Percentiles rank a stretch among this genome's conserved stretches.
These are phyloP conservation scores for Trichoderma breve DNA, from an alignment of 2,329 filamentous ascomycete genomes.

Conservation along the genomic window DNA sequence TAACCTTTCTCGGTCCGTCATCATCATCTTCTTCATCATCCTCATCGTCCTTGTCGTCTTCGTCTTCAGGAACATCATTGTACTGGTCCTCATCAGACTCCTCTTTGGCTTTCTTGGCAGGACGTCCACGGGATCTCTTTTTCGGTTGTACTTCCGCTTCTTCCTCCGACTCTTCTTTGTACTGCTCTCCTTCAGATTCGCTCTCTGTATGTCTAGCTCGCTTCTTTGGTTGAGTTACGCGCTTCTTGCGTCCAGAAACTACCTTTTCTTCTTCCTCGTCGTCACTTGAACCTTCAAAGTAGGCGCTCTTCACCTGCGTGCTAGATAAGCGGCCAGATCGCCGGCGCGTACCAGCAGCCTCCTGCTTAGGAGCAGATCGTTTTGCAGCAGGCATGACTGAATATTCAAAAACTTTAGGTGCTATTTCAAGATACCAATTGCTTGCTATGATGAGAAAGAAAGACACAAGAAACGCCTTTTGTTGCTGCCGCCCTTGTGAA, in stretches of 20 bases:
- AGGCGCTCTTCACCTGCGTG: constrained; percentile 49
- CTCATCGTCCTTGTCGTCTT: constrained; percentile 26
- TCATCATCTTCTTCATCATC: constrained; percentile 40
- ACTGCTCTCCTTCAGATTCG: constrained; percentile 25
- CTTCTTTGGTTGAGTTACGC: constrained; percentile 28
- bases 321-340: constrained; percentile 48
- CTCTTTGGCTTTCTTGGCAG: constrained; percentile 24
- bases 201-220: constrained; percentile 24
- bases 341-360: constrained; percentile 38
- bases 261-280: constrained; percentile 22
- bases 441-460: not conserved
- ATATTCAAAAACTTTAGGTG: not conserved
- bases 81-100: constrained; percentile 26
- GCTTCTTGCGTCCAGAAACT: constrained; percentile 22
- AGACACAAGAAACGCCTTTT: not conserved
- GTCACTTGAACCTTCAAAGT: constrained; percentile 45
- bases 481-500: not conserved
- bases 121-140: constrained; percentile 26
- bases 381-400: constrained; percentile 41
- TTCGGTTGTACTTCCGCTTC: constrained; percentile 29
- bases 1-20: constrained; percentile 35
- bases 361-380: constrained; percentile 33
- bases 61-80: constrained; percentile 26
- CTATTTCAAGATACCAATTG: not conserved
- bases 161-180: constrained; percentile 24